These are phyloP conservation scores for Arabis hirsuta DNA, from an alignment of 345 rosid genomes.

Conservation along the genomic window DNA sequence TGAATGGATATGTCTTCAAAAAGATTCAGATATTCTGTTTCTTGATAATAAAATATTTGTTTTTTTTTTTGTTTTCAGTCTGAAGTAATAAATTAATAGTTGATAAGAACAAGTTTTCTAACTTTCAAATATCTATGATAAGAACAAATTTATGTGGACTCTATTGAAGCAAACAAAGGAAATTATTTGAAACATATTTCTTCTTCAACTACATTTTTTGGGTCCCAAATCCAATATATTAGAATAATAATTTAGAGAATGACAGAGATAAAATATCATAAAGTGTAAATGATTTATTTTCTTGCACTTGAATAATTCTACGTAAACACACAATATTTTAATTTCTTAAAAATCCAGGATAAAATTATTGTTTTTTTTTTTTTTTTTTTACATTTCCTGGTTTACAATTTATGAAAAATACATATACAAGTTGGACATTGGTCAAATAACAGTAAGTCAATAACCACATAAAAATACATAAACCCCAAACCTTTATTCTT, in stretches of 20 bases:
- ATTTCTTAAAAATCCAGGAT: too few species aligned
- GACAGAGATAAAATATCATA: background rate
- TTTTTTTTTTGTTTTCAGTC: background rate
- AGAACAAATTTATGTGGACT: slow-evolving; percentile 35
- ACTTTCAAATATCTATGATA: slow-evolving; percentile 16
- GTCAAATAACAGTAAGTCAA: too few species aligned
- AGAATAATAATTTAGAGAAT: background rate
- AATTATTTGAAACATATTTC: background rate
- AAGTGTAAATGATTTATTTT: background rate
- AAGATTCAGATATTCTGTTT: slow-evolving; percentile 22
- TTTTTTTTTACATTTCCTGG: too few species aligned
- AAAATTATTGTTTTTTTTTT: too few species aligned
- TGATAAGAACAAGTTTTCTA: slow-evolving; percentile 18
- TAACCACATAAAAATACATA: too few species aligned
- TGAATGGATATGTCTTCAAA: slow-evolving; percentile 20
- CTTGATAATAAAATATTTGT: slow-evolving; percentile 14
- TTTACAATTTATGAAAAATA: too few species aligned
- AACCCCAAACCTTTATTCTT: too few species aligned
- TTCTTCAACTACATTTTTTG: background rate
- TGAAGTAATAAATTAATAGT: background rate
- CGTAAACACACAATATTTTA: background rate
- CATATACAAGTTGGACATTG: too few species aligned
- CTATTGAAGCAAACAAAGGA: background rate
- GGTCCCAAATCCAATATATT: background rate
- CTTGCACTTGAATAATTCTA: background rate